Conservation (phyloP, 768 basidiomycete genomes). For the Epithele typhae region DNA sequence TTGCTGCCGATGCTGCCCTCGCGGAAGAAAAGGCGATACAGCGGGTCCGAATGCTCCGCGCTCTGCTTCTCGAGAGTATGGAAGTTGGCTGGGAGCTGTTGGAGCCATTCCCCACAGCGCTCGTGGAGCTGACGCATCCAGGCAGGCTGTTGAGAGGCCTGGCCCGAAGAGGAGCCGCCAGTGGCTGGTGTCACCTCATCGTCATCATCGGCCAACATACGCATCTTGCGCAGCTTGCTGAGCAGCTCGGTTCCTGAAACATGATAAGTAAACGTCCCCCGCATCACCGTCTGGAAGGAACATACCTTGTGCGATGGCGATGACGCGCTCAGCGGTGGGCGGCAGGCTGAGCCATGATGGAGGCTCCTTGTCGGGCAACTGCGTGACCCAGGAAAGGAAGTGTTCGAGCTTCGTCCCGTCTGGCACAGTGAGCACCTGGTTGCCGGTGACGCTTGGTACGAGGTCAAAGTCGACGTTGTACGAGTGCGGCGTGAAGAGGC, state of each 20-base stretch:
- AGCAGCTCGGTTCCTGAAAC: conserved; percentile 75
- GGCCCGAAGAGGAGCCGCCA: conserved; percentile 54
- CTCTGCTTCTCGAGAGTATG: conserved; percentile 56
- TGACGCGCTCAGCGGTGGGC: conserved; percentile 86
- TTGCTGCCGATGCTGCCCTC: conserved; percentile 79
- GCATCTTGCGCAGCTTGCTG: conserved; percentile 88
- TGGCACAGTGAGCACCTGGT: conserved; percentile 62
- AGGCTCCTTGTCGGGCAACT: conserved; percentile 88
- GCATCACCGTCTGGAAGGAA: background rate
- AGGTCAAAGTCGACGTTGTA: conserved; percentile 94
- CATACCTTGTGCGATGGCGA: conserved; percentile 86
- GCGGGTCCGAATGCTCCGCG: conserved; percentile 73
- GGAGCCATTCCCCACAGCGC: conserved; percentile 82
- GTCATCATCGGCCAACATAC: conserved; percentile 82
- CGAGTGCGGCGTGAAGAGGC: conserved; percentile 79
- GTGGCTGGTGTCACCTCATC: conserved; percentile 43
- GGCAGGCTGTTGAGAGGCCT: conserved; percentile 74
- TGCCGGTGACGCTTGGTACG: conserved; percentile 59
- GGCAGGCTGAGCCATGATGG: conserved; percentile 94
- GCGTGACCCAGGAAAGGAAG: conserved; percentile 87
- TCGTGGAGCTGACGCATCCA: conserved; percentile 91
- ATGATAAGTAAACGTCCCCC: conserved; percentile 2
- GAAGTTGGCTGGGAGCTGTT: conserved; percentile 54
- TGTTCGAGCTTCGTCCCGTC: conserved; percentile 92
- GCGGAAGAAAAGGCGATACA: conserved; percentile 84